Conservation (phyloP, 345 rosid genomes). For the Chamaenerion angustifolium region DNA sequence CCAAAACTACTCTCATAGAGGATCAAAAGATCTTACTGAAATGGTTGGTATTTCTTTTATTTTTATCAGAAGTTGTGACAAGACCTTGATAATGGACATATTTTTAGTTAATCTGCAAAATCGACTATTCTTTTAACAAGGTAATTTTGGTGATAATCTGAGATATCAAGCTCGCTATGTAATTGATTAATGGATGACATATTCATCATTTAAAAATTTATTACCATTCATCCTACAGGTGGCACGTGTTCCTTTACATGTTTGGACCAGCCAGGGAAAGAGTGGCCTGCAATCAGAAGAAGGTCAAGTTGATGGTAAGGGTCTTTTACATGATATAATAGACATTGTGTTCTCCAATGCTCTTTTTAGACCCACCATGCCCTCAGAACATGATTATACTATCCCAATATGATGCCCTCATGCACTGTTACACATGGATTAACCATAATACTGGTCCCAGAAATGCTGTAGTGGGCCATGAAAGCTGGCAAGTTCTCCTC, state of each 20-base stretch:
- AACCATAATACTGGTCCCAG: no score
- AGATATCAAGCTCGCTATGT: neutral
- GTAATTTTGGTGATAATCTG: neutral
- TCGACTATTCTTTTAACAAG: neutral
- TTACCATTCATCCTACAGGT: conserved; percentile 34
- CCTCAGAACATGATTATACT: neutral
- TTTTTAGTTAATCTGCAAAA: neutral
- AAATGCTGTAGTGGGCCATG: no score
- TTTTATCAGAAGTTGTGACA: conserved; percentile 4
- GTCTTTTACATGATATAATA: neutral
- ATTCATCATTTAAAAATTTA: no score
- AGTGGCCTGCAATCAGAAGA: conserved; percentile 64
- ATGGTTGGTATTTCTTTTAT: conserved; percentile 42
- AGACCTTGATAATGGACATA: conserved; percentile 1
- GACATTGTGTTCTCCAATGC: neutral
- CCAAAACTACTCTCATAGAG: conserved; percentile 34
- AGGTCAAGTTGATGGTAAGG: conserved; percentile 58
- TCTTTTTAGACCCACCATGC: neutral
- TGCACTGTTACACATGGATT: no score
- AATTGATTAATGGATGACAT: no score
- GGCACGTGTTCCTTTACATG: conserved; percentile 64
- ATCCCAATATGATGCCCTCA: neutral
- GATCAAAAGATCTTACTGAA: conserved; percentile 33
- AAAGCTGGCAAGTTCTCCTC: no score
- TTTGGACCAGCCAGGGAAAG: conserved; percentile 72